Evolutionary conservation across 2,329 filamentous ascomycete species (phyloP).

Genomic region (Paramyrothecium roridum): DNA sequence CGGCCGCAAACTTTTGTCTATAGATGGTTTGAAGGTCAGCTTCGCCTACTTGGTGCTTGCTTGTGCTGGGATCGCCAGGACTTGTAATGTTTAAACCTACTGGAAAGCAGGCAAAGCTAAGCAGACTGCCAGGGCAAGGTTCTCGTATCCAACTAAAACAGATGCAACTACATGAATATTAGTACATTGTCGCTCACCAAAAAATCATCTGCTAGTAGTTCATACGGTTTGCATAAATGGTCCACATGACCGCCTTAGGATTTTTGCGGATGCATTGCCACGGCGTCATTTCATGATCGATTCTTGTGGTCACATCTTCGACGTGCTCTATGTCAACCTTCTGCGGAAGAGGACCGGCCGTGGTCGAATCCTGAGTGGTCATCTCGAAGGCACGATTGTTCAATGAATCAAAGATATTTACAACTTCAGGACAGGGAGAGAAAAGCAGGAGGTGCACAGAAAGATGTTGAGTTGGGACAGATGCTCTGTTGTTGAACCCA

Average conservation of each 20-base stretch:
- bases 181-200: not conserved
- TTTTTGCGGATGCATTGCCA: not conserved
- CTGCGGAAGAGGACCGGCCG: not conserved
- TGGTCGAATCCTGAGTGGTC: not conserved
- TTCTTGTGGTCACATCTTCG: not conserved
- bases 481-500: not conserved
- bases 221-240: not conserved
- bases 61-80: not conserved
- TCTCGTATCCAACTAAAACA: conserved; percentile 11
- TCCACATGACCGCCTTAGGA: not conserved
- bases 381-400: not conserved
- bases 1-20: conserved; percentile 10
- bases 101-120: conserved; percentile 16
- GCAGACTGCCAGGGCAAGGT: conserved; percentile 12
- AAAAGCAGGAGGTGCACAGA: not conserved
- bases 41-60: not conserved
- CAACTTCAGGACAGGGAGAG: not conserved
- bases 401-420: not conserved
- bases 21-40: not conserved
- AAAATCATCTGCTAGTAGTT: not conserved
- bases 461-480: no score
- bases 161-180: not conserved
- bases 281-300: not conserved
- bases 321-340: not conserved
- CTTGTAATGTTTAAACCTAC: conserved; percentile 2